Evolutionary conservation across 169 alveolate genomes (phyloP).

Genomic region (Eimeria tenella): DNA sequence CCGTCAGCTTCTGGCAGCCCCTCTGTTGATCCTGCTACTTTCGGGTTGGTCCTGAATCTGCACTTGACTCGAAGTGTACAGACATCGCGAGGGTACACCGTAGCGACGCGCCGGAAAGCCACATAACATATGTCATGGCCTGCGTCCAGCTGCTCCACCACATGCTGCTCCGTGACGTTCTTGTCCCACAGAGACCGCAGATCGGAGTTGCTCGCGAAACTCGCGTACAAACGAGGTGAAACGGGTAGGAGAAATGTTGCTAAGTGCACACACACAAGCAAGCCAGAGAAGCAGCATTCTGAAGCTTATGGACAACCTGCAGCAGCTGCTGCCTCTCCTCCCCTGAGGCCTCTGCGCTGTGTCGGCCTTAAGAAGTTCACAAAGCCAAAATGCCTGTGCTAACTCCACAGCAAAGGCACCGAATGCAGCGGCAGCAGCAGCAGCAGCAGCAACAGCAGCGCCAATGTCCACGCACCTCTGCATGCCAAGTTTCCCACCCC

Average conservation of each 20-base stretch:
- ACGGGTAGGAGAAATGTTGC: constrained; percentile 73
- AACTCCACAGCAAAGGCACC: not conserved
- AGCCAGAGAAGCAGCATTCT: not conserved
- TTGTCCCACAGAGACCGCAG: constrained; percentile 82
- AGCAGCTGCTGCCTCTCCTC: not conserved
- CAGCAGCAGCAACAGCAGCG: not conserved
- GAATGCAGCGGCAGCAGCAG: not conserved
- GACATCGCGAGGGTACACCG: constrained; percentile 84
- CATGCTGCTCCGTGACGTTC: constrained; percentile 76
- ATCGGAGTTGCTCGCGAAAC: constrained; percentile 76
- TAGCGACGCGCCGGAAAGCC: constrained; percentile 82
- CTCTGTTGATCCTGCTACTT: not conserved
- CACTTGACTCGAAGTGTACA: constrained; percentile 81
- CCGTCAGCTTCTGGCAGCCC: not conserved
- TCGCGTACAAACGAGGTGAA: constrained; percentile 55
- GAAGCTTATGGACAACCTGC: not conserved
- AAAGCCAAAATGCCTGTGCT: not conserved
- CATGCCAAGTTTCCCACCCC: constrained; percentile 80
- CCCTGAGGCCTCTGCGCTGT: not conserved
- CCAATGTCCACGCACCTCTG: constrained; percentile 59
- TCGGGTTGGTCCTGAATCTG: constrained; percentile 66
- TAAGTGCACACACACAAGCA: not conserved
- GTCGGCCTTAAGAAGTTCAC: not conserved
- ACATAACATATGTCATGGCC: constrained; percentile 82
- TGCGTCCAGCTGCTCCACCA: constrained; percentile 78